Conservation (phyloP, 1,284 basidiomycete species). For the Rhodotorula sp. region DNA sequence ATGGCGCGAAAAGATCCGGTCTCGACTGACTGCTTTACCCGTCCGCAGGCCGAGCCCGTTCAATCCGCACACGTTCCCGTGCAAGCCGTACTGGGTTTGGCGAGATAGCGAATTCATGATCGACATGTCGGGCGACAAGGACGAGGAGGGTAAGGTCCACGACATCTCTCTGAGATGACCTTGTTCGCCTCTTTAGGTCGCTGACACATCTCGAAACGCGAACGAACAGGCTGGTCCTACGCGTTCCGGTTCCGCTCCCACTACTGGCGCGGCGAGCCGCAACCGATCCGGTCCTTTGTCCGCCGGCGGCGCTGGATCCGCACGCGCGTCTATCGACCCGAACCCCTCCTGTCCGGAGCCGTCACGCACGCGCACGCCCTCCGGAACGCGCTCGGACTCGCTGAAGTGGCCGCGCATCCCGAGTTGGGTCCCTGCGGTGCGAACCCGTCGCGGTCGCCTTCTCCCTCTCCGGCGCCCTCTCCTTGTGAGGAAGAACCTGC, state of each 20-base stretch:
- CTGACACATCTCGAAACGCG: neutral
- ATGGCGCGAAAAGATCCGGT: too few relatives aligned
- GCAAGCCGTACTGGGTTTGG: conserved; percentile 39
- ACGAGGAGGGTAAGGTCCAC: conserved; percentile 29
- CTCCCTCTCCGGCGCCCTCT: too few relatives aligned
- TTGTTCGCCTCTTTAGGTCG: neutral
- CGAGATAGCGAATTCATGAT: conserved; percentile 37
- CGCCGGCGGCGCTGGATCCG: conserved; percentile 35
- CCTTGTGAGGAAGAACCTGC: too few relatives aligned
- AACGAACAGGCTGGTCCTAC: conserved; percentile 29
- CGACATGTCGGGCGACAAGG: conserved; percentile 37
- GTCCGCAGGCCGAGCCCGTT: conserved; percentile 15
- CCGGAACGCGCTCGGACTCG: neutral
- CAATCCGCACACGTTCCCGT: conserved; percentile 26
- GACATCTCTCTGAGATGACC: neutral
- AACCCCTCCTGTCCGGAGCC: neutral
- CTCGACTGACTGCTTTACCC: neutral
- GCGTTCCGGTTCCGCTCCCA: conserved; percentile 30
- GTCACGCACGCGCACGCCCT: neutral
- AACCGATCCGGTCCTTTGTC: conserved; percentile 30
- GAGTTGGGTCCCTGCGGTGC: neutral
- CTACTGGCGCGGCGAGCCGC: conserved; percentile 34
- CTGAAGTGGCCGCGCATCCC: neutral
- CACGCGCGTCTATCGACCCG: conserved; percentile 25
- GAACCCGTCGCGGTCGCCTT: too few relatives aligned